Conservation (phyloP, 1,284 basidiomycete species). For the Trichosporon sp. region DNA sequence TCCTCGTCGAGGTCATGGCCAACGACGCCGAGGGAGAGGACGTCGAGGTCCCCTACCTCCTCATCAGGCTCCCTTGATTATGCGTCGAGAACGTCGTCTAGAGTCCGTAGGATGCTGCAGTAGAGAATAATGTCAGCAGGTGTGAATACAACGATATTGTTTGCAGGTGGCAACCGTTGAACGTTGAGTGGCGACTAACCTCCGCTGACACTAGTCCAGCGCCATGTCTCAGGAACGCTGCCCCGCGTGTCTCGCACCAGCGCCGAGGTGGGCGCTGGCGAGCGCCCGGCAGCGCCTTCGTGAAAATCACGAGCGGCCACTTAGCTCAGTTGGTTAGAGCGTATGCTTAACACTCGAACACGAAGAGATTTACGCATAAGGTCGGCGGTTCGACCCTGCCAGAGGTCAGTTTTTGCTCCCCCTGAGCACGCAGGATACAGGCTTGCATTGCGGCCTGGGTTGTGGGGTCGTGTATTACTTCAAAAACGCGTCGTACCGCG, state of each 20-base stretch:
- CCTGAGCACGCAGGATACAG: background rate
- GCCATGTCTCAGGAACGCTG: background rate
- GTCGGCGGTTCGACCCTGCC: slow-evolving; percentile 12
- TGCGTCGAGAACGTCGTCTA: background rate
- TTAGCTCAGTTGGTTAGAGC: slow-evolving; percentile 13
- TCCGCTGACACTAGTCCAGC: too few relatives aligned
- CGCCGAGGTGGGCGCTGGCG: background rate
- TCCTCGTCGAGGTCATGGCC: slow-evolving; percentile 93
- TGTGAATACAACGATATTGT: background rate
- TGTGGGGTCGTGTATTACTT: too few relatives aligned
- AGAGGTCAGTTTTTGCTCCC: slow-evolving; percentile 5
- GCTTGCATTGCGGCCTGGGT: too few relatives aligned
- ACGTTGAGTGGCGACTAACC: background rate
- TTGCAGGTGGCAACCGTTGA: background rate
- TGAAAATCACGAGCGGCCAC: background rate
- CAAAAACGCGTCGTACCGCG: too few relatives aligned
- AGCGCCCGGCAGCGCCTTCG: background rate
- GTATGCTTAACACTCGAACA: slow-evolving; percentile 7
- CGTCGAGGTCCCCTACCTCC: slow-evolving; percentile 52
- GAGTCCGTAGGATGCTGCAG: background rate
- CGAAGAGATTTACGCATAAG: background rate
- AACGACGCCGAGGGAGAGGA: slow-evolving; percentile 82
- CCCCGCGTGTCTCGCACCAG: background rate
- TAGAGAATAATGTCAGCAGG: slow-evolving; percentile 14
- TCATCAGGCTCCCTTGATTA: slow-evolving; percentile 18